Conservation (phyloP, 192 early-diverging fungal species). For the Geosiphon pyriformis region DNA sequence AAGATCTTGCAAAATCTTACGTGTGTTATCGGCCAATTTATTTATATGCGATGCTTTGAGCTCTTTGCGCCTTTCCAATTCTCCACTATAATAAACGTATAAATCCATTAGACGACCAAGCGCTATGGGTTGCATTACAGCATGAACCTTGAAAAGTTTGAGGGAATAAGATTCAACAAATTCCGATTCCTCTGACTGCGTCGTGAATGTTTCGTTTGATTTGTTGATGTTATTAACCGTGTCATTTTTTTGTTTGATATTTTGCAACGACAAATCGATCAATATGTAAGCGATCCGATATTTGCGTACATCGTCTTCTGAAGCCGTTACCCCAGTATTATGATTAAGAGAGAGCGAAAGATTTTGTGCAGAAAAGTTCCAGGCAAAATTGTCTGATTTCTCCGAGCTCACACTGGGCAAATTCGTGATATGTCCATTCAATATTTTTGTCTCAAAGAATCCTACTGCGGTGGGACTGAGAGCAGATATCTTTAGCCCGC, state of each 20-base stretch:
- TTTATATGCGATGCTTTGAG: conserved; percentile 51
- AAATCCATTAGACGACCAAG: conserved; percentile 59
- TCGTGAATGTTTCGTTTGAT: conserved; percentile 12
- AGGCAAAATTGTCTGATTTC: conserved; percentile 30
- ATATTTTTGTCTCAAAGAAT: conserved; percentile 55
- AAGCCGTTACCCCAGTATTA: conserved; percentile 26
- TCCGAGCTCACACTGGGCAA: conserved; percentile 10
- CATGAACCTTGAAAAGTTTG: conserved; percentile 55
- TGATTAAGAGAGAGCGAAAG: conserved; percentile 57
- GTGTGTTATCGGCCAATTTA: conserved; percentile 60
- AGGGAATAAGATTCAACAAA: conserved; percentile 46
- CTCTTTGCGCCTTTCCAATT: conserved; percentile 54
- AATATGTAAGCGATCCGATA: conserved; percentile 59
- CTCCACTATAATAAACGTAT: conserved; percentile 59
- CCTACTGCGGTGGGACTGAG: conserved; percentile 51
- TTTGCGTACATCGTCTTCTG: conserved; percentile 39
- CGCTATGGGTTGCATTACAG: conserved; percentile 68
- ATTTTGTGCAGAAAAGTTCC: conserved; percentile 49
- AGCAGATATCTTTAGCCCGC: conserved; percentile 56
- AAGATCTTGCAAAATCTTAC: conserved; percentile 58
- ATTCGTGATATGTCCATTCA: conserved; percentile 59
- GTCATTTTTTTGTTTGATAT: conserved; percentile 29
- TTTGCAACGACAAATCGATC: conserved; percentile 56
- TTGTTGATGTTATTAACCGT: conserved; percentile 5
- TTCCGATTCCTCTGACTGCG: conserved; percentile 19